These are phyloP conservation scores for Neopestalotiopsis sp. DNA, from an alignment of 2,329 filamentous ascomycete genomes.

Conservation along the genomic window DNA sequence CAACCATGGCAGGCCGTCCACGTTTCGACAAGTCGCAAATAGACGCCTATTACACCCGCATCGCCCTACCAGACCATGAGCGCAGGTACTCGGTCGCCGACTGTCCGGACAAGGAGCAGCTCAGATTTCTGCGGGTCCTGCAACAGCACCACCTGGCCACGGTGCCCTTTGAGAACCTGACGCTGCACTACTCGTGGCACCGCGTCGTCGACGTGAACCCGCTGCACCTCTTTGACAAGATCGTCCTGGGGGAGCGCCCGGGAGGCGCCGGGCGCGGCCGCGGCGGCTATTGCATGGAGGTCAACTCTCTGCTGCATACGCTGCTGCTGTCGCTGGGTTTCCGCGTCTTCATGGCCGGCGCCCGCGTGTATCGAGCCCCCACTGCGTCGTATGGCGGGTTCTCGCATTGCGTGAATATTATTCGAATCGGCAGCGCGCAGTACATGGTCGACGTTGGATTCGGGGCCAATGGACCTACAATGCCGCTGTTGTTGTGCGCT, in stretches of 20 bases:
- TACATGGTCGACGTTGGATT: slow-evolving; percentile 32
- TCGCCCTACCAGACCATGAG: slow-evolving; percentile 23
- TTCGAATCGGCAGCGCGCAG: slow-evolving; percentile 20
- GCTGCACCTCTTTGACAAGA: slow-evolving; percentile 42
- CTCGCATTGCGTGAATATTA: slow-evolving; percentile 34
- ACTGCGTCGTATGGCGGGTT: slow-evolving; percentile 27
- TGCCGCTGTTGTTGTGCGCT: slow-evolving; percentile 21
- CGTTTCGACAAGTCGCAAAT: slow-evolving; percentile 25
- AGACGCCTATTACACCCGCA: slow-evolving; percentile 26
- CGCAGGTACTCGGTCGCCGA: slow-evolving; percentile 20
- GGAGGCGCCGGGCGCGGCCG: slow-evolving; percentile 28
- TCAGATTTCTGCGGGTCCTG: slow-evolving; percentile 23
- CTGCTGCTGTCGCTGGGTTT: slow-evolving; percentile 47
- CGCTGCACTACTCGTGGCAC: slow-evolving; percentile 46
- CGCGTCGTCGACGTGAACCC: slow-evolving; percentile 40
- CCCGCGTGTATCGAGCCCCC: slow-evolving; percentile 27
- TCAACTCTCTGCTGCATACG: slow-evolving; percentile 47
- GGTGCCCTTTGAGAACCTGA: slow-evolving; percentile 53
- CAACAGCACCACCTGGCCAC: slow-evolving; percentile 43
- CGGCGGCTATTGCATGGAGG: slow-evolving; percentile 54
- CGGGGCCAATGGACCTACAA: slow-evolving; percentile 28
- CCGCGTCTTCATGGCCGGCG: slow-evolving; percentile 30
- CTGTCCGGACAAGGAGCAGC: slow-evolving; percentile 9
- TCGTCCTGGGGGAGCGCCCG: slow-evolving; percentile 29
- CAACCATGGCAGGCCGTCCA: slow-evolving; percentile 27